Conservation (phyloP, 805 yeast genomes). For the Metschnikowia similis region DNA sequence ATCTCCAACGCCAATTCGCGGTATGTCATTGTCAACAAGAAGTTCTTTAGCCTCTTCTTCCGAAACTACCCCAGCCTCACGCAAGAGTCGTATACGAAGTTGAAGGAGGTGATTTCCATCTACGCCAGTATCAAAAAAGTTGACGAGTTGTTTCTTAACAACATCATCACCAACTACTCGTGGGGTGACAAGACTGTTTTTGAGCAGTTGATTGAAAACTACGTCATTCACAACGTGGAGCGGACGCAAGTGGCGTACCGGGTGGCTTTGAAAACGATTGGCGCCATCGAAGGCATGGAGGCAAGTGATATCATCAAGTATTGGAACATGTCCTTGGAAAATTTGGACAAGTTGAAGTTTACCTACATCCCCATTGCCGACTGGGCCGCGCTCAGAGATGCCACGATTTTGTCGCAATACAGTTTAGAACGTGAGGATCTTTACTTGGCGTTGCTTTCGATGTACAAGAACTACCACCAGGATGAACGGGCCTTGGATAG, state of each 20-base stretch:
- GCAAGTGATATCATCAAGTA: constrained; percentile 47
- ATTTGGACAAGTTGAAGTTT: constrained; percentile 51
- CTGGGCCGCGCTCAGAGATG: constrained; percentile 80
- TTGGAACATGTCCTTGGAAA: constrained; percentile 50
- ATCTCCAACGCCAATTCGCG: constrained; percentile 50
- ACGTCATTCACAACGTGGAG: constrained; percentile 50
- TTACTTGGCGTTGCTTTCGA: constrained; percentile 14
- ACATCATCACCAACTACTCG: constrained; percentile 58
- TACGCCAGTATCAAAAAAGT: constrained; percentile 55
- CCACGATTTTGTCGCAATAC: constrained; percentile 51
- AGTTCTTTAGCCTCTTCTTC: constrained; percentile 67
- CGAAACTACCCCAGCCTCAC: constrained; percentile 48
- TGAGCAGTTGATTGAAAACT: constrained; percentile 59
- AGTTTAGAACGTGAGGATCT: constrained; percentile 35
- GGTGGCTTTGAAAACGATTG: constrained; percentile 67
- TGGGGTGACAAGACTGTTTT: constrained; percentile 69
- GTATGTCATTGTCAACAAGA: constrained; percentile 66
- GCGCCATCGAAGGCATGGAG: constrained; percentile 53
- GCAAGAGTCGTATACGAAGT: constrained; percentile 51
- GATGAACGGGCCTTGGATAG: constrained; percentile 28
- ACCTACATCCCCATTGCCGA: constrained; percentile 74
- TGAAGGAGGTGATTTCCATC: constrained; percentile 52
- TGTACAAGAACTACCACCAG: constrained; percentile 38
- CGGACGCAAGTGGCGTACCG: constrained; percentile 70
- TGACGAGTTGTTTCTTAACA: constrained; percentile 81